phyloP scores from a whole-genome alignment of 805 yeast species.

The Yarrowia sp. region DNA sequence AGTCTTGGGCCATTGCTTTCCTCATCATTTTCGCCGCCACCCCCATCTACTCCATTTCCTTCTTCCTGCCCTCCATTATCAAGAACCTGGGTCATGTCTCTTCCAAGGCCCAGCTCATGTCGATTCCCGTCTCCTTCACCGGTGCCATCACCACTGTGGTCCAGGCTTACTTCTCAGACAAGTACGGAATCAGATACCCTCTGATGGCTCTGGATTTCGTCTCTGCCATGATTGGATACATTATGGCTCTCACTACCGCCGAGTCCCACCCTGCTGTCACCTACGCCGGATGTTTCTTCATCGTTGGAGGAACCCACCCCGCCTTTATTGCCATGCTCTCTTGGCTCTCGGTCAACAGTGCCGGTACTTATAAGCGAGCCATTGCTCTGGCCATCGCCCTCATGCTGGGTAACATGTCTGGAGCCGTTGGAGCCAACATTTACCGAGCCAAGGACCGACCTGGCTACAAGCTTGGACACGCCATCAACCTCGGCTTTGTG shows the following conservation, averaged over 20 bases:
- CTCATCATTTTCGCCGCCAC: constrained; percentile 52
- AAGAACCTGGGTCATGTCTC: constrained; percentile 56
- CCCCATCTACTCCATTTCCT: constrained; percentile 58
- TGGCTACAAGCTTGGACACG: constrained; percentile 49
- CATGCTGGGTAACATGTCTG: constrained; percentile 65
- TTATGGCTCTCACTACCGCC: constrained; percentile 47
- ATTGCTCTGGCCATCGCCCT: constrained; percentile 54
- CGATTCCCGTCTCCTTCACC: constrained; percentile 45
- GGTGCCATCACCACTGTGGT: constrained; percentile 37
- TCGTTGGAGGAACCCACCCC: constrained; percentile 52
- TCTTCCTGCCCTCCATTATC: constrained; percentile 56
- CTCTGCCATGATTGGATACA: constrained; percentile 40
- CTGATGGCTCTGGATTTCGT: constrained; percentile 32
- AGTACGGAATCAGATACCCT: constrained; percentile 37
- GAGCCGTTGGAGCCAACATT: constrained; percentile 53
- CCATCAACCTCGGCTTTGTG: constrained; percentile 47
- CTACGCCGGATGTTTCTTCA: constrained; percentile 57
- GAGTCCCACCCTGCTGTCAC: constrained; percentile 31
- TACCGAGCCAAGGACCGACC: constrained; percentile 55
- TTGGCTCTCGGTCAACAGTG: constrained; percentile 55
- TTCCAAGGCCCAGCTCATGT: constrained; percentile 49
- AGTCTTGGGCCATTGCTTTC: constrained; percentile 49
- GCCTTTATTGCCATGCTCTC: constrained; percentile 59
- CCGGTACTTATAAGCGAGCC: constrained; percentile 54
- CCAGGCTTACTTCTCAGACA: constrained; percentile 33